Percentiles rank a stretch among this genome's conserved stretches.
Evolutionary conservation across 2,329 filamentous ascomycete genomes (phyloP).

Genomic region (Lachnellula cervina): DNA sequence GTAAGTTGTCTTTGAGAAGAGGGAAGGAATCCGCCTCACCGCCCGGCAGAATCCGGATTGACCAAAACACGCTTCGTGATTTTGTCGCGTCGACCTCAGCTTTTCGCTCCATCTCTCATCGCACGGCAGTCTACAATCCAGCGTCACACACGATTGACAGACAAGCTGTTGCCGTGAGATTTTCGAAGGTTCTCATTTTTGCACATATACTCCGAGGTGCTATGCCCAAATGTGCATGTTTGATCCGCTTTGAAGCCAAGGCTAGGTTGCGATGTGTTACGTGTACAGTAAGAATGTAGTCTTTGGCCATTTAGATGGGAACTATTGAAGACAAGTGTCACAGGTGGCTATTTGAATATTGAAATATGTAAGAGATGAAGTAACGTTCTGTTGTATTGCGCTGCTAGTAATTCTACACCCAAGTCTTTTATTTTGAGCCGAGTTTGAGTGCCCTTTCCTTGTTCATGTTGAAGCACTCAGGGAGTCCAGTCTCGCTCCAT

Average conservation of each 20-base stretch:
- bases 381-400: neutral
- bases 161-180: too few relatives aligned
- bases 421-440: neutral
- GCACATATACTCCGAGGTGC: too few relatives aligned
- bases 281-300: too few relatives aligned
- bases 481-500: slow-evolving; percentile 36
- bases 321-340: too few relatives aligned
- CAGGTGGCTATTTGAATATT: too few relatives aligned
- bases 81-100: neutral
- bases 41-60: neutral
- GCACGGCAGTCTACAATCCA: neutral
- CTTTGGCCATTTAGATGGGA: too few relatives aligned
- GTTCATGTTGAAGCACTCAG: slow-evolving; percentile 34
- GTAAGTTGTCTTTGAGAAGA: neutral
- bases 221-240: too few relatives aligned
- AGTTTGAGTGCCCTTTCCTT: neutral
- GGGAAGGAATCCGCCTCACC: neutral
- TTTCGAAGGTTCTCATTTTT: too few relatives aligned
- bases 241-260: too few relatives aligned
- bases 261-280: too few relatives aligned
- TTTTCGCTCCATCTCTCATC: neutral
- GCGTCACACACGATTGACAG: too few relatives aligned
- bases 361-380: too few relatives aligned
- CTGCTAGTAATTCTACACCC: neutral
- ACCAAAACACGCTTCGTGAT: neutral